Conservation (phyloP, 208 protist species). For the Crithidia acanthocephali region DNA sequence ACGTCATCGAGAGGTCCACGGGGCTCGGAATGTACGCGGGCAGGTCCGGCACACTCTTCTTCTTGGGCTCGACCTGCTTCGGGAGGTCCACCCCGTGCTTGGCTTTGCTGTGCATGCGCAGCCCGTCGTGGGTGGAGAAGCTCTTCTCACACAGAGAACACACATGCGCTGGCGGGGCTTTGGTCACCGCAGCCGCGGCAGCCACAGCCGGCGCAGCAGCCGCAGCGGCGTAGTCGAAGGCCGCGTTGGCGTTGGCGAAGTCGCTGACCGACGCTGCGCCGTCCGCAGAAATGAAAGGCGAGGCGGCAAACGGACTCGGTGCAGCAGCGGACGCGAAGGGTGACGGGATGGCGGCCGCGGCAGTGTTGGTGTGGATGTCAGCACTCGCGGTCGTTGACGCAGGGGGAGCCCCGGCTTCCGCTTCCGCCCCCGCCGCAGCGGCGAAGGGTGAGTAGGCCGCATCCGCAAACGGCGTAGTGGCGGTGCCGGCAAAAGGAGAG, state of each 20-base stretch:
- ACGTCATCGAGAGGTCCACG: constrained; percentile 84
- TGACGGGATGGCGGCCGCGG: constrained; percentile 20
- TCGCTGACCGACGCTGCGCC: neutral
- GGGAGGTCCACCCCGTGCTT: constrained; percentile 73
- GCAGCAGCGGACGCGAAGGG: constrained; percentile 41
- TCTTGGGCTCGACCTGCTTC: constrained; percentile 19
- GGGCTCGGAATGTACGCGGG: constrained; percentile 90
- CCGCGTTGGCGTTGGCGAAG: neutral
- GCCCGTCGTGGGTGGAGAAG: constrained; percentile 64
- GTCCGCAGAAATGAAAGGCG: constrained; percentile 21
- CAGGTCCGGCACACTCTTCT: constrained; percentile 35
- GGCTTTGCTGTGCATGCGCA: constrained; percentile 83
- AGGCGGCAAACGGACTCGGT: constrained; percentile 16
- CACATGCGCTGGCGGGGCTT: constrained; percentile 36
- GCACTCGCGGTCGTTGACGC: neutral
- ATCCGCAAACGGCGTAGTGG: constrained; percentile 46
- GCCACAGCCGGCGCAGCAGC: constrained; percentile 4
- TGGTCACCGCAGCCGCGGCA: constrained; percentile 18
- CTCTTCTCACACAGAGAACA: constrained; percentile 65
- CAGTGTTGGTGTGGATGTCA: neutral
- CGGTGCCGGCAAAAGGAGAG: constrained; percentile 42
- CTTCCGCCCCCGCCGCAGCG: neutral
- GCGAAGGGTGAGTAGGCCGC: constrained; percentile 48
- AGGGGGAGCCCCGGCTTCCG: neutral
- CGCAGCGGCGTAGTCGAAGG: neutral